Percentiles rank a stretch among this genome's conserved stretches.
Conservation (phyloP, 2,329 filamentous ascomycete species). For the Drechslerella coelobrocha region DNA sequence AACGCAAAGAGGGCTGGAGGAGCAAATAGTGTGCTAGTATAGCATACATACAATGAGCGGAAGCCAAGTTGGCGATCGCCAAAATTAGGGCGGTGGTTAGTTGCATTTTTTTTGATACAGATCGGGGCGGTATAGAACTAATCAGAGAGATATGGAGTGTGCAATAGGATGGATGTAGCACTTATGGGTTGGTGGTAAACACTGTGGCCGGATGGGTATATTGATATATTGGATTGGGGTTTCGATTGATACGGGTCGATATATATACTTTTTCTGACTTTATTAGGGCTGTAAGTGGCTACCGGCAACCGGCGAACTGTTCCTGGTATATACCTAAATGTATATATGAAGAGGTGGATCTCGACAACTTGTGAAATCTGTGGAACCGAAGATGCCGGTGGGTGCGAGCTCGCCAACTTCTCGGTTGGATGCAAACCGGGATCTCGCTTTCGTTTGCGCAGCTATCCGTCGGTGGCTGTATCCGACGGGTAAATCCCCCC, state of each 20-base stretch:
- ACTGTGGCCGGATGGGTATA: too few species aligned
- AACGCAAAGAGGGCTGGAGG: neutral
- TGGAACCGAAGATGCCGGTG: neutral
- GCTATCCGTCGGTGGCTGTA: conserved; percentile 41
- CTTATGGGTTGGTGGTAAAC: too few species aligned
- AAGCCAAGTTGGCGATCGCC: conserved; percentile 35
- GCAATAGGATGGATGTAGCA: neutral
- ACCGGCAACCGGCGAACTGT: too few species aligned
- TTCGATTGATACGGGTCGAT: too few species aligned
- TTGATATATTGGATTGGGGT: too few species aligned
- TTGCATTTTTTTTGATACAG: conserved; percentile 29
- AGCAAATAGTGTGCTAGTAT: neutral
- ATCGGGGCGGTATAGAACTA: neutral
- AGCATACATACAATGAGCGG: conserved; percentile 36
- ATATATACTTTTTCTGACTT: too few species aligned
- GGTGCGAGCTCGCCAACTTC: conserved; percentile 2
- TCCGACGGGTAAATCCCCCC: conserved; percentile 50
- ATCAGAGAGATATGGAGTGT: neutral
- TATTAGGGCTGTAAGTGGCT: too few species aligned
- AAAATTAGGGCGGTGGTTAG: conserved; percentile 23
- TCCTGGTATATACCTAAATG: too few species aligned
- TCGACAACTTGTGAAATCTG: too few species aligned
- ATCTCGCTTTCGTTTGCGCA: conserved; percentile 1
- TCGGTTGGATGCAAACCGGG: neutral
- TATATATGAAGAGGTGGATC: too few species aligned